Conservation (phyloP, 805 yeast species). For the Zygosaccharomyces bailii region DNA sequence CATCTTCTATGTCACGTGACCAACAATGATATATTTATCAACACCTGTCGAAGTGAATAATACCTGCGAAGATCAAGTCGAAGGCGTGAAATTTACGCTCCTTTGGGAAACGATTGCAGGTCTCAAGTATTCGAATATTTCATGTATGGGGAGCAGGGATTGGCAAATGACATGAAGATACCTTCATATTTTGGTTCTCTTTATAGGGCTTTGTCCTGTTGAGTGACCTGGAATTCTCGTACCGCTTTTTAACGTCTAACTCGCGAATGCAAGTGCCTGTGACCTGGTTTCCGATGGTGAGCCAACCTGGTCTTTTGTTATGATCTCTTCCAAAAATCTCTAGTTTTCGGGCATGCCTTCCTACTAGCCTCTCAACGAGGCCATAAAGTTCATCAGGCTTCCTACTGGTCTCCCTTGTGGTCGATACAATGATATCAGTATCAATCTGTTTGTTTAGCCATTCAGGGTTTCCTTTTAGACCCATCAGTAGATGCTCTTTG, state of each 20-base stretch:
- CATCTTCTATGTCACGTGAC: too few relatives aligned
- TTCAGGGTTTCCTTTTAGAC: conserved; percentile 72
- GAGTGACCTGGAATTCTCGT: conserved; percentile 31
- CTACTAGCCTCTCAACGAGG: conserved; percentile 80
- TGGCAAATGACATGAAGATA: too few relatives aligned
- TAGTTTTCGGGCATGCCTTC: conserved; percentile 68
- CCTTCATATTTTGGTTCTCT: too few relatives aligned
- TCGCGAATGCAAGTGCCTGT: conserved; percentile 58
- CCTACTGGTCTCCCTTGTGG: conserved; percentile 82
- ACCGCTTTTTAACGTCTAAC: conserved; percentile 48
- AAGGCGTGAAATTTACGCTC: too few relatives aligned
- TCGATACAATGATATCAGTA: conserved; percentile 72
- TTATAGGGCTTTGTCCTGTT: too few relatives aligned
- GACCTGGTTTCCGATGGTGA: conserved; percentile 80
- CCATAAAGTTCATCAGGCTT: conserved; percentile 91
- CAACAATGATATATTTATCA: too few relatives aligned
- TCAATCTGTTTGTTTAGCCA: conserved; percentile 71
- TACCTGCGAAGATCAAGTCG: too few relatives aligned
- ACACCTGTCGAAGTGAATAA: too few relatives aligned
- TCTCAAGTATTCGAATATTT: too few relatives aligned
- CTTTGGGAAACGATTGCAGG: too few relatives aligned
- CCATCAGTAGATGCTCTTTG: conserved; percentile 84
- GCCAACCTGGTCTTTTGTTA: conserved; percentile 86
- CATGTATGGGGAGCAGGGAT: too few relatives aligned
- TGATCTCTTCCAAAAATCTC: conserved; percentile 89